Evolutionary conservation across 2,329 filamentous ascomycete genomes (phyloP).

Genomic region (Fusarium sororula): DNA sequence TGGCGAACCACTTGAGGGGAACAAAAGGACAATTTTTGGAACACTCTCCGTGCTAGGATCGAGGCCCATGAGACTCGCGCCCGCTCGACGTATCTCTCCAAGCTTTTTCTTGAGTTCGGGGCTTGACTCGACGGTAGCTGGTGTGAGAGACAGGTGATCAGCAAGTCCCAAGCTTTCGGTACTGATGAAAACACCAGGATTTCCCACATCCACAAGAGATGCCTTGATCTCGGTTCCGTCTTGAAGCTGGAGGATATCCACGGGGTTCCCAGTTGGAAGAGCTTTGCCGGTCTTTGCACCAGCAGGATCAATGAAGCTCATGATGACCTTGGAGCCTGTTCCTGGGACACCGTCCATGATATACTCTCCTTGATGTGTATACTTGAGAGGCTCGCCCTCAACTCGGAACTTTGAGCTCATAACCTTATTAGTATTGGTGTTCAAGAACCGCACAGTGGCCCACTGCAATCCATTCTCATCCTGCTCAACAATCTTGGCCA

Average conservation of each 20-base stretch:
- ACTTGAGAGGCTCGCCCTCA: conserved; percentile 46
- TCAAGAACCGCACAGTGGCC: conserved; percentile 68
- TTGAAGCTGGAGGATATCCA: conserved; percentile 58
- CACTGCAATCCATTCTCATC: conserved; percentile 43
- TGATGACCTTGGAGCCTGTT: conserved; percentile 62
- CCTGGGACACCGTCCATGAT: conserved; percentile 72
- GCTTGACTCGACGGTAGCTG: conserved; percentile 61
- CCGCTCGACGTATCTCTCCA: conserved; percentile 65
- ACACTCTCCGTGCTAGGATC: conserved; percentile 58
- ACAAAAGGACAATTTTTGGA: conserved; percentile 67
- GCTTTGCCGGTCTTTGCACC: conserved; percentile 69
- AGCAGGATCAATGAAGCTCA: conserved; percentile 70
- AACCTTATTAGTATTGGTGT: conserved; percentile 76
- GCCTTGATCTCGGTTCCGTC: conserved; percentile 53
- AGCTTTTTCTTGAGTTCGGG: conserved; percentile 55
- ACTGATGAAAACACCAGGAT: conserved; percentile 70
- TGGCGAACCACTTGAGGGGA: conserved; percentile 47
- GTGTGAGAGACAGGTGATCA: conserved; percentile 60
- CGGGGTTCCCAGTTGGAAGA: conserved; percentile 60
- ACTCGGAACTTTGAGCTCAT: conserved; percentile 67
- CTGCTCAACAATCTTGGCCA: conserved; percentile 17
- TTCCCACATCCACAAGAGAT: conserved; percentile 70
- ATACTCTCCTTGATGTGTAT: conserved; percentile 59
- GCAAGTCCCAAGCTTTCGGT: conserved; percentile 60
- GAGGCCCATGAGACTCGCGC: conserved; percentile 70